Conservation (phyloP, 768 basidiomycete species). For the Mycena rebaudengoi region DNA sequence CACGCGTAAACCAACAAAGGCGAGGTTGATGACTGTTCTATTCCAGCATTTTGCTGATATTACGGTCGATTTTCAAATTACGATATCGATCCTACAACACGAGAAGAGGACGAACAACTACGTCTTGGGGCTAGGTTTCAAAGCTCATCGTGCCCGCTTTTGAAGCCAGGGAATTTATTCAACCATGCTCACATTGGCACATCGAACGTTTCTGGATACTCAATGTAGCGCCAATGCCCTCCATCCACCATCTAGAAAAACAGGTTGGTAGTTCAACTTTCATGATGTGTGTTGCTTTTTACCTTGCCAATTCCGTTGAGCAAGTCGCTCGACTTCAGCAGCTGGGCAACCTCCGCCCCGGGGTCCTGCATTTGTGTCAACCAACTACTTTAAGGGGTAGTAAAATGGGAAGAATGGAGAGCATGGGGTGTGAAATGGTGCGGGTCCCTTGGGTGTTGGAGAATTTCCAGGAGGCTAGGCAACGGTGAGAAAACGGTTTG, state of each 20-base stretch:
- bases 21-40: no score
- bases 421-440: slow-evolving; percentile 52
- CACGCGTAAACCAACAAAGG: no score
- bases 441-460: slow-evolving; percentile 54
- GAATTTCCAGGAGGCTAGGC: slow-evolving; percentile 44
- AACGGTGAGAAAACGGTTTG: neutral
- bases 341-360: slow-evolving; percentile 47
- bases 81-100: no score
- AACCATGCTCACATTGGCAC: slow-evolving; percentile 62
- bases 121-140: no score
- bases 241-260: slow-evolving; percentile 55
- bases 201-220: slow-evolving; percentile 64
- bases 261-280: neutral
- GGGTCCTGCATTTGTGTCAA: slow-evolving; percentile 55
- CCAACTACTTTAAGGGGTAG: neutral
- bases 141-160: slow-evolving; percentile 19
- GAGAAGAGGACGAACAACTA: no score
- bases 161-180: slow-evolving; percentile 13
- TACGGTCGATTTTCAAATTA: no score
- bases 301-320: slow-evolving; percentile 49
- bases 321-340: slow-evolving; percentile 37
- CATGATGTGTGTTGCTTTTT: neutral
- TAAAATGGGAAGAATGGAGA: slow-evolving; percentile 47
- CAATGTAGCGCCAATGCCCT: slow-evolving; percentile 76
- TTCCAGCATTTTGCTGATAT: no score